Base-by-base conservation (phyloP, 2,329 filamentous ascomycete species). In the Calonectria hongkongensis region DNA sequence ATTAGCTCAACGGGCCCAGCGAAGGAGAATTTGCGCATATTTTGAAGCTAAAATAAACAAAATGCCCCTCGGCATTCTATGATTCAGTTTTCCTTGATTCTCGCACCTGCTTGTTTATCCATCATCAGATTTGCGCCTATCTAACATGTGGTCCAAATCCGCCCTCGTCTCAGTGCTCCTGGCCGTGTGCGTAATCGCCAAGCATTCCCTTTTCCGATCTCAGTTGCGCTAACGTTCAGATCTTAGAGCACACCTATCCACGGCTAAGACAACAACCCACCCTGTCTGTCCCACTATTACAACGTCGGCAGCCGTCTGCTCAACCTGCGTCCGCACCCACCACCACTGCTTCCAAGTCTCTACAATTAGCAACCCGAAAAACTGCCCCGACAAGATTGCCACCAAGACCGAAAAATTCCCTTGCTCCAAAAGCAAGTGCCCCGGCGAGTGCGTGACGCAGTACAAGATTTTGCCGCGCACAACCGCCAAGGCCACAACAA, bases 251-350 rank as follows among this genome's bases (percentile, higher is more conserved):
- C 27, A 27, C 18, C 50, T 54, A 5, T 54, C 50, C 3, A 28
- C 50, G 7, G 50, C 50, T 16, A 54, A 54, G 33, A 36, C 33
- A 33, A 33, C 30, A 54, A 33, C 50, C 2, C 4, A 54, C 2
- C 28, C 50, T 4, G 50, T 6, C 16, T 33, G 50, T n/a, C 50
- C 50, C 50, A 54, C 50, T 18, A 54, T 54, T n/a, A 54, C 50
- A n/a, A 54, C 50, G 3, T 30, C 50, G 4, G 30, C 18, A 3
- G 27, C 13, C 28, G 50, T 54, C 4, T 54, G 50, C 50, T 33
- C 50, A n/a, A 54, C 50, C 50, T 54, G 50, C 28, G 50, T 54
- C 27, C 50, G 50, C 50, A 54, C 50, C 27, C 50, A 54, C 28
- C 50, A 54, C 28, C 50, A 54, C 9, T 54, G 50, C 28, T 54